phyloP scores from a whole-genome alignment of 2,329 filamentous ascomycete genomes.

The Knufia fluminis region DNA sequence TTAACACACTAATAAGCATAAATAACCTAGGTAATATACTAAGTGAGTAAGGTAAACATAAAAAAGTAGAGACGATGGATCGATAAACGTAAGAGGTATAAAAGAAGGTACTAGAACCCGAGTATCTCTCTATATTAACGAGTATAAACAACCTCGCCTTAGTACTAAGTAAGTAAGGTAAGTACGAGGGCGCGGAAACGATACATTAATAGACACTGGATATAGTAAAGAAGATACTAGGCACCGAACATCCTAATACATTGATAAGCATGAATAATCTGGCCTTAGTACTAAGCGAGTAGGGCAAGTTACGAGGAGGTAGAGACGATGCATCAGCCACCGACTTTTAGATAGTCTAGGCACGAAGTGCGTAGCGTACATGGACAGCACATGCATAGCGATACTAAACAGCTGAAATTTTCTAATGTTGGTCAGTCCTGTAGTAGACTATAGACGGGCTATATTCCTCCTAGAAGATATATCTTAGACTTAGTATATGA shows the following conservation, averaged over 20 bases:
- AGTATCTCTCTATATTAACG: constrained; percentile 23
- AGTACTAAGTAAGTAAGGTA: constrained; percentile 11
- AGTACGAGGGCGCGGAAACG: constrained; percentile 20
- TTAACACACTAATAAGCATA: constrained; percentile 22
- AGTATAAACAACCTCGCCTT: constrained; percentile 20
- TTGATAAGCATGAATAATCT: constrained; percentile 21
- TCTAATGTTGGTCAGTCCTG: too few relatives aligned
- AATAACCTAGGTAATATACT: constrained; percentile 14
- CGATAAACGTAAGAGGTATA: not conserved
- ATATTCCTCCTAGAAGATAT: too few relatives aligned
- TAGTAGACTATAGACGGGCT: too few relatives aligned
- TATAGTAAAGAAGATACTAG: constrained; percentile 12
- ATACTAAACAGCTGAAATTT: not conserved
- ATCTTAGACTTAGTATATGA: too few relatives aligned
- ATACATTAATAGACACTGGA: constrained; percentile 2
- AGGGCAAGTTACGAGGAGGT: constrained; percentile 20
- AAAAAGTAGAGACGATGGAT: constrained; percentile 20
- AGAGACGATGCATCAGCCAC: constrained; percentile 7
- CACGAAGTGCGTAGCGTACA: too few relatives aligned
- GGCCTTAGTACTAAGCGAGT: constrained; percentile 5
- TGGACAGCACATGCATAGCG: not conserved
- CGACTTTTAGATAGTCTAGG: not conserved
- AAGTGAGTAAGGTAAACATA: constrained; percentile 13
- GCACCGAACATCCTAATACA: constrained; percentile 23
- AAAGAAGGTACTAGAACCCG: constrained; percentile 16